Evolutionary conservation across 1,284 basidiomycete species (phyloP), one percentile per base, ranked within the genome.

Genomic region (Leucoagaricus sp.): DNA sequence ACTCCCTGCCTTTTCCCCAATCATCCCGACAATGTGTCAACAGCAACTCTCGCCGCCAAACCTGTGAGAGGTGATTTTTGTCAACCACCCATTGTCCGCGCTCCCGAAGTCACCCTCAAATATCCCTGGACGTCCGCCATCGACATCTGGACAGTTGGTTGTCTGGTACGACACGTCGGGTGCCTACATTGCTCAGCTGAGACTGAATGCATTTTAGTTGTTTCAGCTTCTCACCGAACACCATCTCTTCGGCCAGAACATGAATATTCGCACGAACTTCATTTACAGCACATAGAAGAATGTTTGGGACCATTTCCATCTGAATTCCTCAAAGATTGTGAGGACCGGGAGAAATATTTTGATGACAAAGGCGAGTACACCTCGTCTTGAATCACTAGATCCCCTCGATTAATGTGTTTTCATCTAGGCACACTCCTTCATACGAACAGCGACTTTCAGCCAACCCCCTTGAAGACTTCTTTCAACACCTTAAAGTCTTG

Each of bases 21-120:
- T 49, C 48, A 33, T n/a, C 26, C 26, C 21, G 21, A 46, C 10
- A 15, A 26, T 46, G 6, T 8, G 31, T 49, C 48, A 15, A 48
- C 28, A 60, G 49, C 55, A 34, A 45, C 51, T 15, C 28, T 38
- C 19, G n/a, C 45, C 9, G 19, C 44, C 10, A 25, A 53, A 33
- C 49, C 42, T 23, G n/a, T 38, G 13, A 36, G 26, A 23, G 47
- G 23, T 1, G 25, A 47, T 6, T 13, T 47, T 15, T 19, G 29
- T 23, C 56, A 58, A 53, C 57, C 57, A 25, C 41, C 25, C 5
- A 9, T 49, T 17, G 36, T 61, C 31, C 57, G 55, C 15, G 55
- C 61, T 9, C 62, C 61, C n/a, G 61, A 62, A 40, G 34, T 62
- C 8, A 53, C 58, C 28, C 60, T 63, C 15, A 50, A 51, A 8